phyloP scores from a whole-genome alignment of 2,329 filamentous ascomycete species.

The Lojkania enalia region DNA sequence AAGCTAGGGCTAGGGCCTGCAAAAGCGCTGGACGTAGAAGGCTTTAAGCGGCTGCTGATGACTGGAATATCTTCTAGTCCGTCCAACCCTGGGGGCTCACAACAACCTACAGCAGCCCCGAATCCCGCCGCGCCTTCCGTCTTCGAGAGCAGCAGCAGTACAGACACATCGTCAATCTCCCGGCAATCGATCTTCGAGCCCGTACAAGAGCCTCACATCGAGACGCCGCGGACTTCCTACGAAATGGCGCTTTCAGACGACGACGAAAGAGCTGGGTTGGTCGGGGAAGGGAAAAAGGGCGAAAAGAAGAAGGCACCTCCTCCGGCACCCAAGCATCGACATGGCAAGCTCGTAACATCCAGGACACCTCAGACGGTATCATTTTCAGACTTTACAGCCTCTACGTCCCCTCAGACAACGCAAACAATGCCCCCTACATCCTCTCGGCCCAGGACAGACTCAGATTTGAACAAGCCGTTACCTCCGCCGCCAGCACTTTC shows the following conservation, averaged over 20 bases:
- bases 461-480: conserved; percentile 65
- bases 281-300: conserved; percentile 35
- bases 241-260: conserved; percentile 59
- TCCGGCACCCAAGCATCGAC: conserved; percentile 67
- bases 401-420: conserved; percentile 10
- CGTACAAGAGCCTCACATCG: conserved; percentile 47
- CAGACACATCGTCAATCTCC: conserved; percentile 62
- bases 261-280: conserved; percentile 44
- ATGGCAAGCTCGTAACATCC: conserved; percentile 71
- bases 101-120: conserved; percentile 26
- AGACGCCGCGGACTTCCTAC: conserved; percentile 62
- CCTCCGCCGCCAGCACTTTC: conserved; percentile 51
- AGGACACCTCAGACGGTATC: conserved; percentile 46
- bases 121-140: conserved; percentile 26
- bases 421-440: conserved; percentile 23
- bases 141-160: conserved; percentile 56
- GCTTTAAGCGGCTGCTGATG: conserved; percentile 75
- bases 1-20: conserved; percentile 26
- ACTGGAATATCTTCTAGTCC: conserved; percentile 65
- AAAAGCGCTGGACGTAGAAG: conserved; percentile 69
- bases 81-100: conserved; percentile 22
- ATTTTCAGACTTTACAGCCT: conserved; percentile 36
- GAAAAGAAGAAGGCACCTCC: conserved; percentile 71
- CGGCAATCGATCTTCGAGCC: conserved; percentile 62
- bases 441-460: conserved; percentile 37